Evolutionary conservation across 208 protist genomes (phyloP).

Genomic region (Sergeia podlipaevii): DNA sequence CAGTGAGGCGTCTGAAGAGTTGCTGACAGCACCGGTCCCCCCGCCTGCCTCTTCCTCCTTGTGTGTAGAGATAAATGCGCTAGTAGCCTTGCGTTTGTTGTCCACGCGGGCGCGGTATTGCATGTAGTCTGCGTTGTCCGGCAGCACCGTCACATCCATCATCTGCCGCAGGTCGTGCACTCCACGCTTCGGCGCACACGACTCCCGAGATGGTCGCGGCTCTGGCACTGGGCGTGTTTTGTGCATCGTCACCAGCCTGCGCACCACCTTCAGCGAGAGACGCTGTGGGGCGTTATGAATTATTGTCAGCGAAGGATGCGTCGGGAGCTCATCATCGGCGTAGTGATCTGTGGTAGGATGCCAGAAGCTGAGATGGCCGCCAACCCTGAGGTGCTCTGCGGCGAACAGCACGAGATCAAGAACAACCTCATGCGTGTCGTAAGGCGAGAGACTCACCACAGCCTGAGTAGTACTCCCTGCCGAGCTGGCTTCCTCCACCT

Average conservation of each 20-base stretch:
- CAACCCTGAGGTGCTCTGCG: slow-evolving; percentile 76
- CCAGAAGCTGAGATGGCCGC: slow-evolving; percentile 92
- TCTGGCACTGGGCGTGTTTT: slow-evolving; percentile 38
- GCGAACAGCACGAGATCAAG: slow-evolving; percentile 92
- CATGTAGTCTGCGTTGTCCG: slow-evolving; percentile 68
- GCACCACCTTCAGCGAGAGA: slow-evolving; percentile 80
- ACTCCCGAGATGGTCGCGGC: slow-evolving; percentile 32
- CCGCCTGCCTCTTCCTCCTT: neutral
- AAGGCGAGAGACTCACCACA: slow-evolving; percentile 6
- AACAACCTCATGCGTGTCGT: slow-evolving; percentile 68
- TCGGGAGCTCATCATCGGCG: slow-evolving; percentile 85
- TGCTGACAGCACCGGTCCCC: neutral
- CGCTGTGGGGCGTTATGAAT: slow-evolving; percentile 72
- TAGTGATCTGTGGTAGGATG: slow-evolving; percentile 92
- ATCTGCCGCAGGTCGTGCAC: slow-evolving; percentile 51
- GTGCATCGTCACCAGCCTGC: slow-evolving; percentile 61
- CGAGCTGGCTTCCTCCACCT: slow-evolving; percentile 12
- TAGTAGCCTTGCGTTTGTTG: slow-evolving; percentile 38
- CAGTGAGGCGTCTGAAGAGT: neutral
- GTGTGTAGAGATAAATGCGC: slow-evolving; percentile 6
- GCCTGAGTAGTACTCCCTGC: neutral
- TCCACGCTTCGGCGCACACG: slow-evolving; percentile 30
- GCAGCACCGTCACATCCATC: slow-evolving; percentile 58
- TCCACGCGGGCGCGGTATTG: slow-evolving; percentile 57
- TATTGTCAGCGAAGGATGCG: slow-evolving; percentile 88